These are phyloP conservation scores for Leccinum longicurvipes DNA, from an alignment of 768 basidiomycete genomes.

Conservation along the genomic window DNA sequence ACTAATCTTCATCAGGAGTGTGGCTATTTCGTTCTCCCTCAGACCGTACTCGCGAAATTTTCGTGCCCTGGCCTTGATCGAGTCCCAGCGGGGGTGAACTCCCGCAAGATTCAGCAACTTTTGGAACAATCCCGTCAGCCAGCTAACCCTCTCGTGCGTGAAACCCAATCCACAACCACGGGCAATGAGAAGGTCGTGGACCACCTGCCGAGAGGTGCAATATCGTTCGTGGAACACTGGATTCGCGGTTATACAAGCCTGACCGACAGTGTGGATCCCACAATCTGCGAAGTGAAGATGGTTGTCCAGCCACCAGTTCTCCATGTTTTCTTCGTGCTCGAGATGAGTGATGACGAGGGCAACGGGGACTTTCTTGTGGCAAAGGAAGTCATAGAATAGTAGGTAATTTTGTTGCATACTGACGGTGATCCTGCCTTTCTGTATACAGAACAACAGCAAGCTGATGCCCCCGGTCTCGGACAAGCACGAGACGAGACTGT, in stretches of 20 bases:
- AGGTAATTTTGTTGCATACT: constrained; percentile 29
- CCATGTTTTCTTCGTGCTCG: constrained; percentile 35
- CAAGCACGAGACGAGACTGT: constrained; percentile 33
- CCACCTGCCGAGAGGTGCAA: constrained; percentile 17
- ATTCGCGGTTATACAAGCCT: constrained; percentile 36
- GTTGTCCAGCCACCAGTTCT: constrained; percentile 34
- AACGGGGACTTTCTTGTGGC: constrained; percentile 30
- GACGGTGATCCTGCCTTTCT: constrained; percentile 29
- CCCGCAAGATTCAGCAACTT: constrained; percentile 23
- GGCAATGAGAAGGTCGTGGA: constrained; percentile 21
- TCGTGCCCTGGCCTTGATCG: constrained; percentile 19
- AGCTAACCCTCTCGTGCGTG: constrained; percentile 22
- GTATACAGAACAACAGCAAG: constrained; percentile 40
- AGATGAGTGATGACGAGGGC: constrained; percentile 34
- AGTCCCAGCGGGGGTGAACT: constrained; percentile 19
- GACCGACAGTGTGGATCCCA: constrained; percentile 24
- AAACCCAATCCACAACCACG: constrained; percentile 19
- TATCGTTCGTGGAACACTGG: constrained; percentile 27
- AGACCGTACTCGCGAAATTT: constrained; percentile 29
- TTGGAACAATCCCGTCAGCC: constrained; percentile 23
- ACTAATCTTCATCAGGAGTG: constrained; percentile 19
- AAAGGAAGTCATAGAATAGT: constrained; percentile 34
- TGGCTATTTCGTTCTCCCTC: constrained; percentile 19
- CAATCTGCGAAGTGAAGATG: constrained; percentile 15
- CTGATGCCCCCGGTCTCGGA: constrained; percentile 34